Evolutionary conservation across 768 basidiomycete species (phyloP).

Genomic region (Tricholoma sp.): DNA sequence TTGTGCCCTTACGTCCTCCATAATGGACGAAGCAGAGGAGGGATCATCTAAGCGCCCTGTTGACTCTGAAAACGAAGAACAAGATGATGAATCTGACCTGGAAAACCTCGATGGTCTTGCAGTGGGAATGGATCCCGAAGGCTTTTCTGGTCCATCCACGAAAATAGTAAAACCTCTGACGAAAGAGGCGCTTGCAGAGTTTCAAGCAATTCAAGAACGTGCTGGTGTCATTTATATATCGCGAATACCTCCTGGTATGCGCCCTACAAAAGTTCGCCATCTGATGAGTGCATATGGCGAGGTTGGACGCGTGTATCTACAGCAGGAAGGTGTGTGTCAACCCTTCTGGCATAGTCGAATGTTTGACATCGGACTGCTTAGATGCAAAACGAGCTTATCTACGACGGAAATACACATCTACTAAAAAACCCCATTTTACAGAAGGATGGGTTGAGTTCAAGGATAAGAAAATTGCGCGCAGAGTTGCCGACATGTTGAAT

Average conservation of each 20-base stretch:
- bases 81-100: background rate
- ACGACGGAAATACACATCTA: slow-evolving; percentile 73
- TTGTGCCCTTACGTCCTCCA: background rate
- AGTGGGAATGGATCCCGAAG: slow-evolving; percentile 54
- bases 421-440: slow-evolving; percentile 82
- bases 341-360: background rate
- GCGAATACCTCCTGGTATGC: slow-evolving; percentile 96
- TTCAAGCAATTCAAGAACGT: slow-evolving; percentile 65
- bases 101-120: slow-evolving; percentile 20
- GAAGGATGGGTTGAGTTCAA: slow-evolving; percentile 99
- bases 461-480: slow-evolving; percentile 86
- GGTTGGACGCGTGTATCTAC: slow-evolving; percentile 88
- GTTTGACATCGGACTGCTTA: slow-evolving; percentile 21
- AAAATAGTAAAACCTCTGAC: slow-evolving; percentile 71
- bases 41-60: background rate
- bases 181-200: slow-evolving; percentile 68
- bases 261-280: slow-evolving; percentile 91
- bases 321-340: slow-evolving; percentile 70
- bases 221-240: slow-evolving; percentile 94
- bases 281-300: slow-evolving; percentile 88
- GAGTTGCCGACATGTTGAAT: slow-evolving; percentile 92
- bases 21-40: background rate
- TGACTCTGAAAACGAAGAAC: background rate
- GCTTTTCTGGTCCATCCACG: slow-evolving; percentile 51
- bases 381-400: slow-evolving; percentile 87